phyloP scores from a whole-genome alignment of 2,329 filamentous ascomycete species.

The Cladosporium colombiae region DNA sequence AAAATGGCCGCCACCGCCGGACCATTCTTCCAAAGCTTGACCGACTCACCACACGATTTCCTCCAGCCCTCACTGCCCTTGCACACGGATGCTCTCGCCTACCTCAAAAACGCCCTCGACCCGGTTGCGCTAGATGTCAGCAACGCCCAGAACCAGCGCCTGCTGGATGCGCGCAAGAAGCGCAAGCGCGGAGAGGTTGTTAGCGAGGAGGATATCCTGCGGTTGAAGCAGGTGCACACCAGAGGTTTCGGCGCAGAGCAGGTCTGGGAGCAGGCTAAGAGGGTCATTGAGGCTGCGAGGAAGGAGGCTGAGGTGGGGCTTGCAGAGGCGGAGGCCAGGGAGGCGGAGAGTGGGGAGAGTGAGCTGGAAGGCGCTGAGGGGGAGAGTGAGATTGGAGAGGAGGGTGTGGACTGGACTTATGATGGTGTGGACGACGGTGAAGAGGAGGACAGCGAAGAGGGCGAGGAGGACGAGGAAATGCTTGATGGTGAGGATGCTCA shows the following conservation, averaged over 20 bases:
- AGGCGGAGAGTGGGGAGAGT: conserved; percentile 26
- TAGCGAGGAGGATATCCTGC: conserved; percentile 59
- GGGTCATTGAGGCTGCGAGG: conserved; percentile 70
- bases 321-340: conserved; percentile 36
- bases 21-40: conserved; percentile 26
- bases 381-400: conserved; percentile 37
- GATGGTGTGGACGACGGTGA: conserved; percentile 42
- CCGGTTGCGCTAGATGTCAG: conserved; percentile 72
- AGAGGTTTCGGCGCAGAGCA: conserved; percentile 86
- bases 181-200: conserved; percentile 66
- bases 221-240: conserved; percentile 78
- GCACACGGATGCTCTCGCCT: conserved; percentile 67
- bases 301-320: conserved; percentile 55
- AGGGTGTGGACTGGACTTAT: conserved; percentile 42
- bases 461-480: conserved; percentile 37
- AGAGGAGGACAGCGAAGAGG: conserved; percentile 37
- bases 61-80: conserved; percentile 71
- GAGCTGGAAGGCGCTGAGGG: conserved; percentile 34
- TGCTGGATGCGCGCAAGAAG: conserved; percentile 71
- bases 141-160: conserved; percentile 68
- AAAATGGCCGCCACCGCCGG: background rate
- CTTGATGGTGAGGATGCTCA: conserved; percentile 34
- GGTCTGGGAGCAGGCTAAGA: conserved; percentile 89
- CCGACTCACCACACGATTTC: conserved; percentile 63
- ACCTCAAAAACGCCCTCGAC: conserved; percentile 80